Conservation (phyloP, 164 flowering plant species). For the Echeveria elegans region DNA sequence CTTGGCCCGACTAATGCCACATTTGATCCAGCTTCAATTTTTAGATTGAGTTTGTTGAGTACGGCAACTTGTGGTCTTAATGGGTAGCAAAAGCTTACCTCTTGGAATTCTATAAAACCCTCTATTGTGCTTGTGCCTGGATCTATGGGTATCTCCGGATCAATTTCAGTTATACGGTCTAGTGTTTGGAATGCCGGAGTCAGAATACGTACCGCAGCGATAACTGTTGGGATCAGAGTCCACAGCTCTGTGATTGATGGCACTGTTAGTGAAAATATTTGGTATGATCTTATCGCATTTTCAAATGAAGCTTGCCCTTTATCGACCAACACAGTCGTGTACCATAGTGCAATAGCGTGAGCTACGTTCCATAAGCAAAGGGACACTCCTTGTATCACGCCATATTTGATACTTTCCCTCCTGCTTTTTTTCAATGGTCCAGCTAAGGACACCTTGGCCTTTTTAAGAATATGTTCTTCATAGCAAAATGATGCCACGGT, state of each 20-base stretch:
- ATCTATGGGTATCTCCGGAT: slow-evolving; percentile 33
- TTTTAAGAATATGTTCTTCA: slow-evolving; percentile 50
- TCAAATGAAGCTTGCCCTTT: slow-evolving; percentile 38
- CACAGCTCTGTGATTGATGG: slow-evolving; percentile 73
- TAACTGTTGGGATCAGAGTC: slow-evolving; percentile 59
- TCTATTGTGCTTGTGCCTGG: slow-evolving; percentile 21
- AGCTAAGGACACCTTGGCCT: slow-evolving; percentile 33
- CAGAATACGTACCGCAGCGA: slow-evolving; percentile 43
- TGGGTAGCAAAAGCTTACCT: slow-evolving; percentile 47
- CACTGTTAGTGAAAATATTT: slow-evolving; percentile 68
- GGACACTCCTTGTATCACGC: slow-evolving; percentile 55
- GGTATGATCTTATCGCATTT: slow-evolving; percentile 59
- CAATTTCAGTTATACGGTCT: slow-evolving; percentile 48
- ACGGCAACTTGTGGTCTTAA: slow-evolving; percentile 40
- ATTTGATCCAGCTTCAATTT: slow-evolving; percentile 44
- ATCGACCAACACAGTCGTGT: slow-evolving; percentile 44
- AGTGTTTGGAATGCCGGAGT: slow-evolving; percentile 54
- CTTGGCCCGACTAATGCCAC: slow-evolving; percentile 73
- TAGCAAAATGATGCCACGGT: slow-evolving; percentile 61
- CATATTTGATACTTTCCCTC: slow-evolving; percentile 49
- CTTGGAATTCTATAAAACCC: slow-evolving; percentile 40
- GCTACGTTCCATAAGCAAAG: slow-evolving; percentile 66
- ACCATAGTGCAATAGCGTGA: slow-evolving; percentile 74
- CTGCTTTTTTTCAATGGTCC: slow-evolving; percentile 35
- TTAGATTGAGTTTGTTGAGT: slow-evolving; percentile 38